A percentile compares a stretch with the other conserved stretches of the same genome.
These are phyloP conservation scores for Solanum pinnatisectum DNA, from an alignment of 257 asterid genomes.

Conservation along the genomic window DNA sequence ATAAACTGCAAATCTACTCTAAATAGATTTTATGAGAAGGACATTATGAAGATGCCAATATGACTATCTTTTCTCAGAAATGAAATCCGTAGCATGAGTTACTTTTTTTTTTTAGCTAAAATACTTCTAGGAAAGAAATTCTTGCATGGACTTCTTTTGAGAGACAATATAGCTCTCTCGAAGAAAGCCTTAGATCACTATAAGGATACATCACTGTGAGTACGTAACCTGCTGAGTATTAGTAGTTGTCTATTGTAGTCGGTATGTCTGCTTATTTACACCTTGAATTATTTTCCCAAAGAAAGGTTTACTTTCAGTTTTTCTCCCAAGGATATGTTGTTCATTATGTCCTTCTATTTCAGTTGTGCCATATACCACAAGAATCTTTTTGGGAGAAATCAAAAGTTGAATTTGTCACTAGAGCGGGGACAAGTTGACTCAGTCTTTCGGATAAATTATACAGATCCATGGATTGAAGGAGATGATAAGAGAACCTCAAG, in stretches of 20 bases:
- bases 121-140: neutral
- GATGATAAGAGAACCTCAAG: slow-evolving; percentile 96
- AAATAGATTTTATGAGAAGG: neutral
- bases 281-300: neutral
- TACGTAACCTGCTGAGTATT: neutral
- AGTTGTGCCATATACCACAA: slow-evolving; percentile 88
- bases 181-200: neutral
- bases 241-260: neutral
- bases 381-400: slow-evolving; percentile 94
- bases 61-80: neutral
- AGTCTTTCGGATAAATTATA: slow-evolving; percentile 76
- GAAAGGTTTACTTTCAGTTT: neutral
- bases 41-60: neutral
- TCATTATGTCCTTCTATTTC: slow-evolving; percentile 25
- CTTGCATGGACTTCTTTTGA: neutral
- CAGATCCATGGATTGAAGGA: slow-evolving; percentile 98
- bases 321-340: neutral
- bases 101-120: neutral
- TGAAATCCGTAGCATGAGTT: neutral
- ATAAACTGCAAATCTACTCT: neutral
- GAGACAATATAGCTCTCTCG: neutral
- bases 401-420: slow-evolving; percentile 78
- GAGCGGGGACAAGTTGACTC: slow-evolving; percentile 98
- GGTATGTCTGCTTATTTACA: neutral
- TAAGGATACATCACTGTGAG: neutral